Base-by-base conservation (phyloP, 768 basidiomycete species). In the Xanthoconium purpureum region DNA sequence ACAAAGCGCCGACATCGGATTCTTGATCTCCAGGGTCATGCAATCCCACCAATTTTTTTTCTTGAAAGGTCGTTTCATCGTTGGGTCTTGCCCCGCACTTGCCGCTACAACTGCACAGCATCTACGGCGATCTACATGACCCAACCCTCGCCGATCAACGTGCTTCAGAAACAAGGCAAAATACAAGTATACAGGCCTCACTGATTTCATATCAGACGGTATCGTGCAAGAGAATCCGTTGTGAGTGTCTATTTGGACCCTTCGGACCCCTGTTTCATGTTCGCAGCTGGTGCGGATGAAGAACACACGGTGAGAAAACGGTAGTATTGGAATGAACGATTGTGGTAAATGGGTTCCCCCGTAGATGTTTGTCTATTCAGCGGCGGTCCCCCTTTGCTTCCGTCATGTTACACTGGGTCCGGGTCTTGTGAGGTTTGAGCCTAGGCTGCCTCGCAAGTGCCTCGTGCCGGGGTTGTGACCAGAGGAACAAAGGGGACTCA, bases 401-500 rank as follows among this genome's bases (percentile, higher is more conserved):
- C 50, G 44, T 35, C 43, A 20, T 54, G 29, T 30, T 53, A 35
- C 14, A 49, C 24, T 8, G 29, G 12, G 20, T 33, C 37, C 44
- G 39, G 43, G 37, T 53, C 59, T 18, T 17, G 43, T 1, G 40
- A 47, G 44, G 12, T 13, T 28, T 5, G 32, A 50, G 57, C 40
- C 54, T 56, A 55, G 58, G 15, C 66, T 49, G 51, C 63, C 57
- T 66, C 60, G 37, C 60, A 68, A 68, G 30, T 5, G 24, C 66
- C 65, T 58, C 65, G 56, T 66, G 66, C 50, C 45, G 24, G 42
- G 37, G 18, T 49, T 43, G 50, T 46, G 54, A 54, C 24, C 24
- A 54, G 17, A 30, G 33, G 46, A 45, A 40, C 9, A 12, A 13
- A 15, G 24, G 11, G 30, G 6, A 18, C 43, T 24, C 24, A 24